Percentiles rank a stretch among this genome's conserved stretches.
These are phyloP conservation scores for Plasmodium reichenowi DNA, from an alignment of 169 alveolate species.

Conservation along the genomic window DNA sequence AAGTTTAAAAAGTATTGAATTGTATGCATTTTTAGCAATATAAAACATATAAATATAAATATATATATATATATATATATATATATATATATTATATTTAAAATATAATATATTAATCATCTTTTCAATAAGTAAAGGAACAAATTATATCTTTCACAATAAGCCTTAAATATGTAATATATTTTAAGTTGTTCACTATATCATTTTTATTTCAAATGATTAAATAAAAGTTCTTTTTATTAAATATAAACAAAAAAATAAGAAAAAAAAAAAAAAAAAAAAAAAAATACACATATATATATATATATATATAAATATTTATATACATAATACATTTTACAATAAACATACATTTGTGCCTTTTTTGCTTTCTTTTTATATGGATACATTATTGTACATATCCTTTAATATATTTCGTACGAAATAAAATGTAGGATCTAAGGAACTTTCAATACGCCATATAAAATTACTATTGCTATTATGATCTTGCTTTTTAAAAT, in stretches of 20 bases:
- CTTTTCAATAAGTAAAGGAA: too few species aligned
- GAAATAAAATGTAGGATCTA: constrained; percentile 64
- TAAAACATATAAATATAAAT: too few species aligned
- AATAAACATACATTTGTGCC: background rate
- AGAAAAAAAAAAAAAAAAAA: background rate
- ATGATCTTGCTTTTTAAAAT: background rate
- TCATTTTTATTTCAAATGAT: background rate
- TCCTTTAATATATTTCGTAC: constrained; percentile 53
- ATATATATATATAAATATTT: background rate
- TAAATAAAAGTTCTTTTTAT: background rate
- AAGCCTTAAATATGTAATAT: too few species aligned
- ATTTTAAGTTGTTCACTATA: too few species aligned
- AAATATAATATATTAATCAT: too few species aligned
- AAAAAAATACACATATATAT: background rate
- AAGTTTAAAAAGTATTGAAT: too few species aligned
- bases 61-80: too few species aligned
- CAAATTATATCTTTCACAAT: too few species aligned
- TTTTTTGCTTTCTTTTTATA: constrained; percentile 1
- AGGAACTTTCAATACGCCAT: constrained; percentile 58
- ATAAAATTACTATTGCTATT: background rate
- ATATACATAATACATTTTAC: background rate
- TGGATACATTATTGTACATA: constrained; percentile 58
- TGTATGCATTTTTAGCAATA: too few species aligned
- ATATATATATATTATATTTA: too few species aligned
- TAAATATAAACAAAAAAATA: background rate